Base-by-base conservation (phyloP, 2,329 filamentous ascomycete species). In the Neofusicoccum kwambonambiense region DNA sequence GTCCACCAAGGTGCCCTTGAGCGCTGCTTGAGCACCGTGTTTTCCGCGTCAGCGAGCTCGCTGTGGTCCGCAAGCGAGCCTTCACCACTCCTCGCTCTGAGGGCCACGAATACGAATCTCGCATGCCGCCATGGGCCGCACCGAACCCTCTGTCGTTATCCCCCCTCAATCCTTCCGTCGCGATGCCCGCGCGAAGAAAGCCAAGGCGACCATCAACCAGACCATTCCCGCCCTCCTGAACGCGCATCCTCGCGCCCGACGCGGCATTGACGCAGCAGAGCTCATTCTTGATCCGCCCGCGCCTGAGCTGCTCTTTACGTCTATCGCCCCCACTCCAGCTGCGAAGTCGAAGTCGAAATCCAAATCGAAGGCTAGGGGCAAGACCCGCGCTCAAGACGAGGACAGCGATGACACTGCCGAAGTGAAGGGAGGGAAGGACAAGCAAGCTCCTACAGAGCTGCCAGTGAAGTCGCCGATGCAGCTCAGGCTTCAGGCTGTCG, bases 191-290 rank as follows among this genome's bases (percentile, higher is more conserved):
- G 80, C 83, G 1, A 87, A 87, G 69, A 78, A 80, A 64, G 86
- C 85, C 35, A 84, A 82, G 62, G 78, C 83, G 8, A 87, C 86
- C 2, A 74, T 88, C 66, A 87, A 88, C 73, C 84, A 84, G 69
- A 78, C 81, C n/a, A 83, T 89, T 11, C 87, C 87, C 1, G 77
- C 83, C 0, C 75, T 88, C 8, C 75, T 89, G 1, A 74, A 79
- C 0, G 79, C 82, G 2, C 83, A 85, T 68, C 77, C 84, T 13
- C 81, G 85, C 57, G 86, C 87, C 0, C 81, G 81, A n/a, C 78
- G 78, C 50, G 87, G 87, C 1, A 76, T 84, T 35, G 81, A 86
- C 1, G 73, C 77, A 0, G 81, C 83, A 1, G 82, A 87, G 68
- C 75, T 89, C 39, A 76, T 82, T 22, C 71, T 72, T 54, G 75